These are phyloP conservation scores for Fusarium sp. DNA, from an alignment of 2,329 filamentous ascomycete genomes.

Conservation along the genomic window DNA sequence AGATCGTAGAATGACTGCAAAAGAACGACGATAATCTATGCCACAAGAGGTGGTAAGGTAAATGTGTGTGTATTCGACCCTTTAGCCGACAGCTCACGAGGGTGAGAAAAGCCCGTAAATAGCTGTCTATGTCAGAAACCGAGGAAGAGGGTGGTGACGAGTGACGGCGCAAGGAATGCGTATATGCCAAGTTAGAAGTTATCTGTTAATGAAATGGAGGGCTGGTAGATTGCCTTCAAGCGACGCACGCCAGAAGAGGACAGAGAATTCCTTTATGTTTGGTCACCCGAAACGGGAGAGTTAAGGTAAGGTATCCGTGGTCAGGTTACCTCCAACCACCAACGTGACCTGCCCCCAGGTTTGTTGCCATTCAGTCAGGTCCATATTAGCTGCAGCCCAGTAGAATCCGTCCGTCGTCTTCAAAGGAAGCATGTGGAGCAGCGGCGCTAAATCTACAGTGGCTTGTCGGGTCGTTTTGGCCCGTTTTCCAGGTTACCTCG, in stretches of 20 bases:
- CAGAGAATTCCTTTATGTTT: slow-evolving; percentile 43
- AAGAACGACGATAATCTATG: slow-evolving; percentile 18
- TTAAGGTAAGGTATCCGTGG: slow-evolving; percentile 27
- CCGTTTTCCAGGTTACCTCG: slow-evolving; percentile 30
- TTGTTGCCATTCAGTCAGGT: slow-evolving; percentile 27
- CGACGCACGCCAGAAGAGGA: slow-evolving; percentile 29
- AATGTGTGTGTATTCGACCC: slow-evolving; percentile 5
- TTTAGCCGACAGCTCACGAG: slow-evolving; percentile 4
- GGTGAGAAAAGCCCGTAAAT: slow-evolving; percentile 5
- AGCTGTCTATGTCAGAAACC: slow-evolving; percentile 7
- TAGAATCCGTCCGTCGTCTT: slow-evolving; percentile 20
- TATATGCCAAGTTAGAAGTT: slow-evolving; percentile 1
- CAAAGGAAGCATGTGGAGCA: slow-evolving; percentile 35
- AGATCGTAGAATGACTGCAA: slow-evolving; percentile 32
- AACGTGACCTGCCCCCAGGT: slow-evolving; percentile 38
- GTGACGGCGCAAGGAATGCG: slow-evolving; percentile 9
- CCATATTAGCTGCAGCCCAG: slow-evolving; percentile 11
- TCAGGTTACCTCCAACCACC: slow-evolving; percentile 41
- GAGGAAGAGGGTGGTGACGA: slow-evolving; percentile 5
- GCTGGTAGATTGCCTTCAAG: slow-evolving; percentile 8
- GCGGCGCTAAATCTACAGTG: slow-evolving; percentile 38
- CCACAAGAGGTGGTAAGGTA: slow-evolving; percentile 3
- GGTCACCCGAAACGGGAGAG: slow-evolving; percentile 28
- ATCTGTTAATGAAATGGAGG: slow-evolving; percentile 1
- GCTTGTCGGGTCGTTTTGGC: slow-evolving; percentile 31